These are phyloP conservation scores for Allium sativum DNA, from an alignment of 106 monocot species.

Conservation along the genomic window DNA sequence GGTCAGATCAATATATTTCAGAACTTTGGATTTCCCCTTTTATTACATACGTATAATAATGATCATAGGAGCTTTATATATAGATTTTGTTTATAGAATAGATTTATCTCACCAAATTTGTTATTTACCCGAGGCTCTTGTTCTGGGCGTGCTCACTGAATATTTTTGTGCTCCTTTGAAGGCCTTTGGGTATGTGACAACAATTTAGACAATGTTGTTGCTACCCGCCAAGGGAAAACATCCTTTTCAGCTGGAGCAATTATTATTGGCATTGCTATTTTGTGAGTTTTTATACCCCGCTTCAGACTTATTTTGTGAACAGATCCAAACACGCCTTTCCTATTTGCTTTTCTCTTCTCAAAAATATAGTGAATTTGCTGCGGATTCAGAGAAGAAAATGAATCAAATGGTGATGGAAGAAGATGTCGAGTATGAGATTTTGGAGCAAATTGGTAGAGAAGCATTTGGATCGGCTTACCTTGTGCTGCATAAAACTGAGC, in stretches of 20 bases:
- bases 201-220: too few species aligned
- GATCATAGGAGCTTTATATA: too few species aligned
- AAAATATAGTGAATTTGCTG: neutral
- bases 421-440: conserved; percentile 35
- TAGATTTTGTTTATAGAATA: too few species aligned
- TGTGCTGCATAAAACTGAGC: conserved; percentile 38
- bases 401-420: conserved; percentile 8
- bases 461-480: conserved; percentile 45
- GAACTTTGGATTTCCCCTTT: too few species aligned
- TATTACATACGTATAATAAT: too few species aligned
- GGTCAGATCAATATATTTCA: too few species aligned
- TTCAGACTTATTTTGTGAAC: conserved; percentile 3
- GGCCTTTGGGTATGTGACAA: too few species aligned
- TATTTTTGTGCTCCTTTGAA: too few species aligned
- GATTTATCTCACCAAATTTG: too few species aligned
- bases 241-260: conserved; percentile 8
- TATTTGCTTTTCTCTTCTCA: neutral
- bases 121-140: too few species aligned
- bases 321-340: neutral
- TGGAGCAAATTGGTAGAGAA: conserved; percentile 56
- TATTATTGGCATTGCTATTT: neutral
- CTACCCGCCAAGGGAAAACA: conserved; percentile 8
- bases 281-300: neutral
- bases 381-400: neutral
- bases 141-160: too few species aligned